Conservation (phyloP, 805 yeast genomes). For the Saccharomycopsis amapae region DNA sequence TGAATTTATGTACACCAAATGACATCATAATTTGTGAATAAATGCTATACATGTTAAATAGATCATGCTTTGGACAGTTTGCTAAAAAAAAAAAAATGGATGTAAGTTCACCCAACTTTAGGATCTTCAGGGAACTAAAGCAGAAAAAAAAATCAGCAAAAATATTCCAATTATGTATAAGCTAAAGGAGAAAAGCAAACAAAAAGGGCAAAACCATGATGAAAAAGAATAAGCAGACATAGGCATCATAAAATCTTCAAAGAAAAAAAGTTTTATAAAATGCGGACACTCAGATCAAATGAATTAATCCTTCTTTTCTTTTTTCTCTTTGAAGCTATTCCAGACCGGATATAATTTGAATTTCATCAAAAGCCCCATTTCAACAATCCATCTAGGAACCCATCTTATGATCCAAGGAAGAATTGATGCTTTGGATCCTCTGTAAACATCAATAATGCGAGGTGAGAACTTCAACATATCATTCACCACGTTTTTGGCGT, state of each 20-base stretch:
- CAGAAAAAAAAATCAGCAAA: not conserved
- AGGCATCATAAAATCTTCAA: not conserved
- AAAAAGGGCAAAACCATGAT: no score
- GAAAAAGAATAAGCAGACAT: no score
- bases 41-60: no score
- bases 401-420: slow-evolving; percentile 31
- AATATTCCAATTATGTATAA: not conserved
- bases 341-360: slow-evolving; percentile 35
- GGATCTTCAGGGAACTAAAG: not conserved
- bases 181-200: no score
- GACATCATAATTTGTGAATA: not conserved
- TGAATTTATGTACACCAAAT: slow-evolving; percentile 44
- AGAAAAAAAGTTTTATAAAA: not conserved
- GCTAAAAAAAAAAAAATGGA: no score
- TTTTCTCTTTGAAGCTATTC: not conserved
- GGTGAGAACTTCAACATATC: slow-evolving; percentile 35
- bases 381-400: slow-evolving; percentile 43
- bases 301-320: not conserved
- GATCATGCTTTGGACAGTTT: not conserved
- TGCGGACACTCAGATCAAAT: slow-evolving; percentile 1
- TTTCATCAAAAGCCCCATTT: slow-evolving; percentile 33
- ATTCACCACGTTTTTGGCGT: slow-evolving; percentile 47
- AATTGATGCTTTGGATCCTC: slow-evolving; percentile 43
- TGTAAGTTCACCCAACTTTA: no score
- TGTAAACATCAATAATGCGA: slow-evolving; percentile 43